Conservation (phyloP, 257 asterid species). For the Gynochthodes officinalis region DNA sequence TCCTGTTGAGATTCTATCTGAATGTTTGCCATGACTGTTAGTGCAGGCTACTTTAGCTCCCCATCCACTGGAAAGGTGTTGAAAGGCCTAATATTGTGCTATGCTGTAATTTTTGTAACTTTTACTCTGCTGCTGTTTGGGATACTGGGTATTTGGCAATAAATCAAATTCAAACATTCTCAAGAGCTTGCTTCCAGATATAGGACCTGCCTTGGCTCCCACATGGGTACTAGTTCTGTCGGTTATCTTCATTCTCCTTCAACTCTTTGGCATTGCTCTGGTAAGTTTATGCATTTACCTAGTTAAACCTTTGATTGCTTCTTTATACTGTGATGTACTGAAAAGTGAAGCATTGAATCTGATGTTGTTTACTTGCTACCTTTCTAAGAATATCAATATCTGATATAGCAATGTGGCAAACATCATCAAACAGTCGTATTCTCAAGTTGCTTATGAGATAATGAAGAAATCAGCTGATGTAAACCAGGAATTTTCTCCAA, state of each 20-base stretch:
- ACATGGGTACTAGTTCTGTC: slow-evolving; percentile 69
- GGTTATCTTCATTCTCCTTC: slow-evolving; percentile 55
- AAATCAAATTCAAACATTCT: slow-evolving; percentile 71
- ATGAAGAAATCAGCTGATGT: slow-evolving; percentile 92
- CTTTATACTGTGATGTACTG: too few relatives aligned
- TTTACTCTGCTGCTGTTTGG: slow-evolving; percentile 86
- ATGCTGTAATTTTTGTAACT: slow-evolving; percentile 74
- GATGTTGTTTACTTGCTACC: too few relatives aligned
- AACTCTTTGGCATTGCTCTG: slow-evolving; percentile 82
- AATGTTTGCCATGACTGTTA: slow-evolving; percentile 1
- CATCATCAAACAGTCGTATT: slow-evolving; percentile 59
- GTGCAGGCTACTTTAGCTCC: slow-evolving; percentile 95
- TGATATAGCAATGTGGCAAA: neutral
- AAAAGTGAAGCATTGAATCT: too few relatives aligned
- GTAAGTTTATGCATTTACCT: slow-evolving; percentile 46
- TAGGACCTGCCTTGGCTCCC: slow-evolving; percentile 75
- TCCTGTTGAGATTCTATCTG: too few relatives aligned
- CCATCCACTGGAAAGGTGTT: slow-evolving; percentile 94
- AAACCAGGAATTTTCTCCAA: slow-evolving; percentile 59
- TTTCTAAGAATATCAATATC: neutral
- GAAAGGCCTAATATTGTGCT: slow-evolving; percentile 90
- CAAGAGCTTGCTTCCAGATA: slow-evolving; percentile 72
- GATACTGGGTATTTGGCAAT: slow-evolving; percentile 92
- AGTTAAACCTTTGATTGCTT: too few relatives aligned
- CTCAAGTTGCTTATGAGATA: slow-evolving; percentile 95